A percentile compares a stretch with the other conserved stretches of the same genome.
Conservation (phyloP, 768 basidiomycete species). For the Collybiopsis confluens region DNA sequence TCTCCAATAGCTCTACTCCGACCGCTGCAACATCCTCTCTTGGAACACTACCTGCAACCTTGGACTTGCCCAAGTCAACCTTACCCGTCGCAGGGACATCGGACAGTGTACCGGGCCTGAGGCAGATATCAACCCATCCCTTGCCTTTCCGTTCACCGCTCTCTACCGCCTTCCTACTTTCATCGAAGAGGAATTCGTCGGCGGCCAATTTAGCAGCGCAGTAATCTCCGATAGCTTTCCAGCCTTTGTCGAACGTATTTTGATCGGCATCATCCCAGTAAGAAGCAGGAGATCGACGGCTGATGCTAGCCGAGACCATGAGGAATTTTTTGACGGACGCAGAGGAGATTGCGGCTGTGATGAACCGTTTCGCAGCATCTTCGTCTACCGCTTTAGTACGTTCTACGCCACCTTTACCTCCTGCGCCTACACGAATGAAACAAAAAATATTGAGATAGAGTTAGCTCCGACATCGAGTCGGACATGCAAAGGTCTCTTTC, state of each 20-base stretch:
- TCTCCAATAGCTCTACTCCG: slow-evolving; percentile 4
- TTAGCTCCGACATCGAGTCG: too few relatives aligned
- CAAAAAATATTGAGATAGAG: too few relatives aligned
- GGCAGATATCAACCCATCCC: slow-evolving; percentile 4
- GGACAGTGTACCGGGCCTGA: slow-evolving; percentile 5
- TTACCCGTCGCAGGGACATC: slow-evolving; percentile 4
- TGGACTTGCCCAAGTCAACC: neutral
- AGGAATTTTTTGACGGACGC: slow-evolving; percentile 9
- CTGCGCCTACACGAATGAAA: too few relatives aligned
- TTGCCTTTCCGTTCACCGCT: neutral
- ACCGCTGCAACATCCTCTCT: slow-evolving; percentile 7
- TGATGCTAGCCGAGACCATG: slow-evolving; percentile 2
- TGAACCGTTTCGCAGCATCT: slow-evolving; percentile 7
- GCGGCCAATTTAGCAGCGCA: slow-evolving; percentile 3
- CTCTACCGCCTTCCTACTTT: slow-evolving; percentile 2
- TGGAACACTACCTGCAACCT: neutral
- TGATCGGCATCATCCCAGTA: slow-evolving; percentile 4
- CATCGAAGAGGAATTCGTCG: slow-evolving; percentile 3
- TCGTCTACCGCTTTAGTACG: slow-evolving; percentile 8
- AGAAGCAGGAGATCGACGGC: slow-evolving; percentile 1
- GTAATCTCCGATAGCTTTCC: slow-evolving; percentile 3
- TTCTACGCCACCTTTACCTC: slow-evolving; percentile 5
- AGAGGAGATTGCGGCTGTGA: neutral
- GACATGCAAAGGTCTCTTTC: neutral
- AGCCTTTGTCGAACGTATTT: neutral